Evolutionary conservation across 108 stramenopile species (phyloP), one percentile per base, ranked within the genome.

Genomic region (Cyclotella sp.): DNA sequence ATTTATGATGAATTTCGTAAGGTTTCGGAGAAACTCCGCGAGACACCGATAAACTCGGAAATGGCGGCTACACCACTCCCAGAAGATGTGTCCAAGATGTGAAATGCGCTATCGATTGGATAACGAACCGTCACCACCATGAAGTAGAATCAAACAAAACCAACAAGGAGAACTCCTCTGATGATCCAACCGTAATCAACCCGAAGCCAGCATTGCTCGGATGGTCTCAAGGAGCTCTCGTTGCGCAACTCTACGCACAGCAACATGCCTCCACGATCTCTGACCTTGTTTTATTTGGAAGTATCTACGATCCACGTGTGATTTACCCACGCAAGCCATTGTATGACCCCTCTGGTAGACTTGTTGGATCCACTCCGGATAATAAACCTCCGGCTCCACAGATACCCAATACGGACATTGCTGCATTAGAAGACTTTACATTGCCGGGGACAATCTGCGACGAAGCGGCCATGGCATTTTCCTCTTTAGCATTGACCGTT

Each of bases 161-260:
- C n/a, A 46, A 12, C 46, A 57, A 60, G 44, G 24, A 66, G 3
- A 47, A 13, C 29, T n/a, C 18, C 29, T 29, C 28, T 28, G 27
- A 52, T 26, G 66, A 67, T 29, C 66, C 66, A 1, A 68, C 66
- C 11, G 53, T 47, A n/a, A 68, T 67, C 28, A 76, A 60, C 46
- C 51, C 66, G 9, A 67, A 58, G 55, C 79, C 89, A 8, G 79
- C 79, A 12, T 70, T 96, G 1, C 59, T 96, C 59, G 95, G 95
- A 21, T 96, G 95, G 95, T 88, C 87, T 5, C 95, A 96, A 77
- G 95, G 95, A 47, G 92, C 91, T 10, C 77, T 96, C 19, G 87
- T 96, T n/a, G 95, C 95, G 15, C 92, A 93, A 74, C 60, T 96
- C 69, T 82, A 83, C n/a, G 92, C 89, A 21, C 95, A 95, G 82